Percentiles rank a stretch among this genome's conserved stretches.
phyloP scores from a whole-genome alignment of 495 filamentous ascomycete genomes.

The Bacidia rubella region DNA sequence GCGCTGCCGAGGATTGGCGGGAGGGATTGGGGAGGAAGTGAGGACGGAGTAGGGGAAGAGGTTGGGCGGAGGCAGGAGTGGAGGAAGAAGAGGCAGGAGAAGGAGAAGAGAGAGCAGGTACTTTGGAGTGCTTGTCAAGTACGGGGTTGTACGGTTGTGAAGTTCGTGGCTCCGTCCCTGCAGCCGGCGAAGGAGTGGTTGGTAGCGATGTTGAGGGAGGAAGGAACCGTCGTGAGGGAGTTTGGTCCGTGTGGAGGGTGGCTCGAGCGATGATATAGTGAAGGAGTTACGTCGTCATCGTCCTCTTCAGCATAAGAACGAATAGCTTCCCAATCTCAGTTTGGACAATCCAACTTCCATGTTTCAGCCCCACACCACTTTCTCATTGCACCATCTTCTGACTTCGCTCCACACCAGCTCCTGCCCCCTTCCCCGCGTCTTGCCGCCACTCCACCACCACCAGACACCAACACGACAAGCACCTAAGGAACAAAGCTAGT shows the following conservation, averaged over 20 bases:
- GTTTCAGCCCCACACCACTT: too few species aligned
- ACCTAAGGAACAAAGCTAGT: too few species aligned
- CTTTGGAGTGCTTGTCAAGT: slow-evolving; percentile 60
- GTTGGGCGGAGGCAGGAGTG: slow-evolving; percentile 16
- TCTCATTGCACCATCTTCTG: too few species aligned
- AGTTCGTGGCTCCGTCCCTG: slow-evolving; percentile 56
- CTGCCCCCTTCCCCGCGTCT: too few species aligned
- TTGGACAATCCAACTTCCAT: too few species aligned
- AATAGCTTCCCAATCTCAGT: too few species aligned
- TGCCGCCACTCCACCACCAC: too few species aligned
- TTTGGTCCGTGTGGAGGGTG: slow-evolving; percentile 53
- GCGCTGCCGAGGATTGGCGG: slow-evolving; percentile 69
- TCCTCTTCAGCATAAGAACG: too few species aligned
- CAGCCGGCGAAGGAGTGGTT: slow-evolving; percentile 52
- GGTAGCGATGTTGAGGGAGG: slow-evolving; percentile 38
- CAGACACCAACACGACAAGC: too few species aligned
- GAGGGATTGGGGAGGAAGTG: slow-evolving; percentile 47
- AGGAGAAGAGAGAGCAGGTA: slow-evolving; percentile 43
- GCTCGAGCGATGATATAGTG: slow-evolving; percentile 32
- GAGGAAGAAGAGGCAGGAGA: slow-evolving; percentile 24
- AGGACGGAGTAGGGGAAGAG: slow-evolving; percentile 8
- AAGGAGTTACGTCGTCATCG: too few species aligned
- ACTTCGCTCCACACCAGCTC: too few species aligned
- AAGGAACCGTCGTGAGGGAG: slow-evolving; percentile 41
- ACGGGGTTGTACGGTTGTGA: slow-evolving; percentile 41